Evolutionary conservation across 2,329 filamentous ascomycete genomes (phyloP).

Genomic region (Pseudogymnoascus sp.): DNA sequence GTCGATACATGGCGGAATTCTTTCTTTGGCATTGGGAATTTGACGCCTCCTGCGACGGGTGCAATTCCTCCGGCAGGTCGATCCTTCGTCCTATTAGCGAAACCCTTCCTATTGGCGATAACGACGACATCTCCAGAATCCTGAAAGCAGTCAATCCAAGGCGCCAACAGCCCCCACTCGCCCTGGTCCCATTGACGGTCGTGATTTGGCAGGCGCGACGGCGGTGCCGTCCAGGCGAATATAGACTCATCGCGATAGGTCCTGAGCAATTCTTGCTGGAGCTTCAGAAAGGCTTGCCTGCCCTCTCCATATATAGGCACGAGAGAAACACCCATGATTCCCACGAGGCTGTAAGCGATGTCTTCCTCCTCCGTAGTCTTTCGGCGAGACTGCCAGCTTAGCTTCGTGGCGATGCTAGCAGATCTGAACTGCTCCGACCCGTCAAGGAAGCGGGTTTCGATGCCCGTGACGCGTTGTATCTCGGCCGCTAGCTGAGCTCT

Average conservation of each 20-base stretch:
- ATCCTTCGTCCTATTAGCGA: no score
- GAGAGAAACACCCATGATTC: slow-evolving; percentile 30
- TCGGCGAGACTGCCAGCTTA: slow-evolving; percentile 29
- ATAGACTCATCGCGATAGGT: slow-evolving; percentile 28
- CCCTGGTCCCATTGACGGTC: no score
- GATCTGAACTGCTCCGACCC: slow-evolving; percentile 19
- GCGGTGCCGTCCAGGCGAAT: slow-evolving; percentile 22
- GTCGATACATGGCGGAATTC: no score
- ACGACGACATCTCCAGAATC: no score
- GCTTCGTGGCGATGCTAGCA: slow-evolving; percentile 26
- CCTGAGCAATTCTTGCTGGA: slow-evolving; percentile 30
- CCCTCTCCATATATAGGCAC: slow-evolving; percentile 30
- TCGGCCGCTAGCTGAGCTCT: slow-evolving; percentile 13
- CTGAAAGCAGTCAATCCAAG: no score
- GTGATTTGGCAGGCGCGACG: no score
- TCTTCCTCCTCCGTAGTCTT: slow-evolving; percentile 30
- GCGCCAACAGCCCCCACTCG: no score
- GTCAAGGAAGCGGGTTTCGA: slow-evolving; percentile 18
- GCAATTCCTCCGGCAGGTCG: no score
- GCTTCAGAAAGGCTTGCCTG: slow-evolving; percentile 25
- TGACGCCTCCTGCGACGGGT: no score
- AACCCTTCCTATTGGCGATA: no score
- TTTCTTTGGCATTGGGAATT: no score
- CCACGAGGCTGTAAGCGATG: slow-evolving; percentile 29
- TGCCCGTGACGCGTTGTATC: slow-evolving; percentile 13